These are phyloP conservation scores for Myxozyma neotropica DNA, from an alignment of 805 yeast species.

Conservation along the genomic window DNA sequence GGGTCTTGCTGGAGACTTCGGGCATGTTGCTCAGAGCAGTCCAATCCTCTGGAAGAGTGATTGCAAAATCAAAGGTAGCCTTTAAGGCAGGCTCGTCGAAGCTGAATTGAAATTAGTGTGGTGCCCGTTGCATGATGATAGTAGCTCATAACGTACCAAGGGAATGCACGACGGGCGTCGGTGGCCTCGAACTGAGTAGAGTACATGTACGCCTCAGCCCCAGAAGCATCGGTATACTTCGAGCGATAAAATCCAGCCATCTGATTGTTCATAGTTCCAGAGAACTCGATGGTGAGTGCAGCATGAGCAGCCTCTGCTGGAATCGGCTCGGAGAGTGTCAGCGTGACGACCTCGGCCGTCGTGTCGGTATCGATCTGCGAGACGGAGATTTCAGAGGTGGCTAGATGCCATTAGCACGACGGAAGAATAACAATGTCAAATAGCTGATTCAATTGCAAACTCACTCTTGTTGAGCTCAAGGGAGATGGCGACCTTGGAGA, in stretches of 20 bases:
- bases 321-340: slow-evolving; percentile 51
- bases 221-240: slow-evolving; percentile 47
- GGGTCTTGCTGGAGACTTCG: slow-evolving; percentile 68
- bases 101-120: slow-evolving; percentile 15
- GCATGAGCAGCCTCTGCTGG: slow-evolving; percentile 42
- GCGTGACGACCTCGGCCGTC: slow-evolving; percentile 60
- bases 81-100: slow-evolving; percentile 82
- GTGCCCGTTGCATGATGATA: background rate
- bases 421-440: background rate
- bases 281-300: slow-evolving; percentile 54
- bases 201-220: slow-evolving; percentile 73
- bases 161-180: slow-evolving; percentile 85
- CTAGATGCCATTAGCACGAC: slow-evolving; percentile 7
- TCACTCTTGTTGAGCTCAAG: slow-evolving; percentile 31
- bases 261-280: slow-evolving; percentile 62
- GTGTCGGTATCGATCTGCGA: slow-evolving; percentile 45
- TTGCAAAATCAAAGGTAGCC: slow-evolving; percentile 67
- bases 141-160: slow-evolving; percentile 47
- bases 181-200: slow-evolving; percentile 88
- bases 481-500: slow-evolving; percentile 22
- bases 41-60: slow-evolving; percentile 49
- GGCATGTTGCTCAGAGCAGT: slow-evolving; percentile 48
- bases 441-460: background rate
- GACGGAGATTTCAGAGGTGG: slow-evolving; percentile 38
- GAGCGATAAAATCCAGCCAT: slow-evolving; percentile 73